phyloP scores from a whole-genome alignment of 192 early-diverging fungal species.

The Backusella mclennaniae region DNA sequence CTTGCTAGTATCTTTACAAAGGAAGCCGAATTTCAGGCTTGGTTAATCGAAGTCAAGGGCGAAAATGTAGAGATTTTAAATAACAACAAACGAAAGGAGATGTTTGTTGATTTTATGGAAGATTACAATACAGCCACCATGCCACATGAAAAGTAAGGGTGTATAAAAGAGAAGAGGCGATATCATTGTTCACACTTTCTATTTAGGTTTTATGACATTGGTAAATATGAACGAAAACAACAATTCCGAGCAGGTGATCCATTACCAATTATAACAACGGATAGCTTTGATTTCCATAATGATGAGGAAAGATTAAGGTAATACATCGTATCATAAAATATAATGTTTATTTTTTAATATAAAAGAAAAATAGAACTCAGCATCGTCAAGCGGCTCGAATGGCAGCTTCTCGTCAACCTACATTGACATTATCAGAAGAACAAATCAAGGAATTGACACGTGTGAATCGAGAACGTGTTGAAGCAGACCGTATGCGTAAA shows the following conservation, averaged over 20 bases:
- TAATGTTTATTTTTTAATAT: too few species aligned
- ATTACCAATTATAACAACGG: constrained; percentile 15
- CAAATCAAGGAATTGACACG: constrained; percentile 47
- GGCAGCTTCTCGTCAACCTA: constrained; percentile 13
- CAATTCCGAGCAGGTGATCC: constrained; percentile 45
- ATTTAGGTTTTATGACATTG: constrained; percentile 44
- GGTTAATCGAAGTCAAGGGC: constrained; percentile 55
- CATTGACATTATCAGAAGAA: constrained; percentile 32
- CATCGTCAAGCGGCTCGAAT: constrained; percentile 21
- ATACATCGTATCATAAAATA: neutral
- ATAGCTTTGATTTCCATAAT: constrained; percentile 41
- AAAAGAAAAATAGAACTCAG: constrained; percentile 17
- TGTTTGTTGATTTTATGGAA: constrained; percentile 59
- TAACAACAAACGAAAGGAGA: constrained; percentile 47
- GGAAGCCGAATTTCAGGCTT: constrained; percentile 52
- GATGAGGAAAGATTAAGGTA: constrained; percentile 52
- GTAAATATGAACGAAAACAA: constrained; percentile 51
- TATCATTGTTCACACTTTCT: neutral
- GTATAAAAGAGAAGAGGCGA: too few species aligned
- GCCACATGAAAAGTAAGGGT: constrained; percentile 51
- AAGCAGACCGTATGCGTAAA: constrained; percentile 49
- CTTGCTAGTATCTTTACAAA: constrained; percentile 36
- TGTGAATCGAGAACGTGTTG: constrained; percentile 45
- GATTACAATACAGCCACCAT: constrained; percentile 63
- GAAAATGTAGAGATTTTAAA: constrained; percentile 46